Conservation (phyloP, 768 basidiomycete species). For the Leucosporidium scottii region DNA sequence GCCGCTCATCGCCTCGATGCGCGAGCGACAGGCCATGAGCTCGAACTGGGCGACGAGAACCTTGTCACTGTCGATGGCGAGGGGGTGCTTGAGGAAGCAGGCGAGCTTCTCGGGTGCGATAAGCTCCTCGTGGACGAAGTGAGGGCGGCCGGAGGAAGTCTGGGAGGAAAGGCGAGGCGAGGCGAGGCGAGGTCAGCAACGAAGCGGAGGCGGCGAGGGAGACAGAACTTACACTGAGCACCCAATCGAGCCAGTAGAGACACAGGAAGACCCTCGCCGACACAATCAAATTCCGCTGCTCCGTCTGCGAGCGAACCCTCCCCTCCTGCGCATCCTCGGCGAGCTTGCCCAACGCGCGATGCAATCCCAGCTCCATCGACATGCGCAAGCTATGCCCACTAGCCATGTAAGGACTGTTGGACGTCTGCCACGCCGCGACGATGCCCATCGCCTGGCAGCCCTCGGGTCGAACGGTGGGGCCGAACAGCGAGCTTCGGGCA, state of each 20-base stretch:
- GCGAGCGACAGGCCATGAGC: background rate
- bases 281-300: constrained; percentile 83
- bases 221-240: constrained; percentile 43
- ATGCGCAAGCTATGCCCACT: constrained; percentile 55
- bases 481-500: constrained; percentile 84
- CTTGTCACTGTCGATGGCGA: constrained; percentile 4
- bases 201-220: background rate
- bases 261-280: constrained; percentile 91
- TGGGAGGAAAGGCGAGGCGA: too few relatives aligned
- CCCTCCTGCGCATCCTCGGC: constrained; percentile 38
- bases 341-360: constrained; percentile 84
- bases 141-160: background rate
- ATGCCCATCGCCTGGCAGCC: constrained; percentile 92
- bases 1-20: background rate
- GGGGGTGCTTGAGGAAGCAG: background rate
- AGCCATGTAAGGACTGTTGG: too few relatives aligned
- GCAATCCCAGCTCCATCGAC: constrained; percentile 87
- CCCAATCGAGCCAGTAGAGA: constrained; percentile 93
- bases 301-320: constrained; percentile 58
- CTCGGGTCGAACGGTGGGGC: constrained; percentile 87
- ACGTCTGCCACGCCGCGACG: constrained; percentile 57
- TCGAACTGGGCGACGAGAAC: background rate
- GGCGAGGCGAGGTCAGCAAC: too few relatives aligned
- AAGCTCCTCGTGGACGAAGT: constrained; percentile 6
- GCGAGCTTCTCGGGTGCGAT: constrained; percentile 10